Percentiles rank a stretch among this genome's conserved stretches.
Conservation (phyloP, 768 basidiomycete species). For the Ramaria sp. region DNA sequence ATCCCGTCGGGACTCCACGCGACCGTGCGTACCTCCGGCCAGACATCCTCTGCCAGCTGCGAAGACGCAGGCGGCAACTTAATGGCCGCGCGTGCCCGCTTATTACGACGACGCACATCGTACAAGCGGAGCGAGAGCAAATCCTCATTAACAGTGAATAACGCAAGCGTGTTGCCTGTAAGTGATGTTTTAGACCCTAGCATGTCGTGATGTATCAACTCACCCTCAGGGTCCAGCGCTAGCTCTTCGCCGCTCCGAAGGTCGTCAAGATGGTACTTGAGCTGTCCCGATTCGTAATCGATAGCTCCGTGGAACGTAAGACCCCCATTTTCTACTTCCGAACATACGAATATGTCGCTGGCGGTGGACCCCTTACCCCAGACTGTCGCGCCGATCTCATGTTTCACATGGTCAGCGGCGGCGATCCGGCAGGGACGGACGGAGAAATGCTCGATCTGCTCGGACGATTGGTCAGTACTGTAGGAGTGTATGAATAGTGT, state of each 20-base stretch:
- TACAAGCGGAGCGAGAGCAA: slow-evolving; percentile 37
- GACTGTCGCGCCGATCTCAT: slow-evolving; percentile 33
- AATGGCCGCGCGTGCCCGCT: slow-evolving; percentile 16
- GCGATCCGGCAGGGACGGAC: neutral
- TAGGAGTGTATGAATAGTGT: slow-evolving; percentile 6
- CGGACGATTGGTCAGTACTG: neutral
- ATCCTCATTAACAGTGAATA: slow-evolving; percentile 18
- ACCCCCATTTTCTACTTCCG: slow-evolving; percentile 29
- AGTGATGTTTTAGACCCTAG: neutral
- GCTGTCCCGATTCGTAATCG: slow-evolving; percentile 24
- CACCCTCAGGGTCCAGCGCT: slow-evolving; percentile 36
- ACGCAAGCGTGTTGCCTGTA: slow-evolving; percentile 17
- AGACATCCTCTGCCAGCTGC: slow-evolving; percentile 1
- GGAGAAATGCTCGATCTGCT: neutral
- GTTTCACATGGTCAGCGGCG: slow-evolving; percentile 14
- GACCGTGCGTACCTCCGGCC: slow-evolving; percentile 37
- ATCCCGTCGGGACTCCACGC: slow-evolving; percentile 51
- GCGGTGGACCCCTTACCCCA: slow-evolving; percentile 40
- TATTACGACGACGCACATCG: slow-evolving; percentile 31
- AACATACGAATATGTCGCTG: slow-evolving; percentile 41
- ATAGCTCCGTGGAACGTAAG: slow-evolving; percentile 41
- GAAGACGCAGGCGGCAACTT: slow-evolving; percentile 28
- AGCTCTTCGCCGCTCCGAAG: slow-evolving; percentile 45
- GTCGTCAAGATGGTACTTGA: slow-evolving; percentile 30
- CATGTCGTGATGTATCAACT: neutral